Base-by-base conservation (phyloP, 345 rosid species). In the Conringia planisiliqua region DNA sequence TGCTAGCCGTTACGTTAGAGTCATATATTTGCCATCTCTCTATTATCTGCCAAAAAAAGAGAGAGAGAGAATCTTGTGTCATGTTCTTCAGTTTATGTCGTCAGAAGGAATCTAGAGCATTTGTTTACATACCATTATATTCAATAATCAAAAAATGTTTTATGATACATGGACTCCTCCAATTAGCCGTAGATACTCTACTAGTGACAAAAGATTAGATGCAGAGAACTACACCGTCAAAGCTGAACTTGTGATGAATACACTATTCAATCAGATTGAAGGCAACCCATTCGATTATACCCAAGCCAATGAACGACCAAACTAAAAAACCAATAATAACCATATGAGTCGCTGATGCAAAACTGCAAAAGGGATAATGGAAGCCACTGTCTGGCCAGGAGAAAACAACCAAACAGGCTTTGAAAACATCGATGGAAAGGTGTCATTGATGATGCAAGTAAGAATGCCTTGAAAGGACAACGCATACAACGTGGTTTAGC, bases 21-120 rank as follows among this genome's bases (percentile, higher is more conserved):
- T 75, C 73, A 14, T 68, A 48, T 68, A 39, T 60, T 68, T 67
- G 27, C 56, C 60, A 67, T 67, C 61, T 57, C 70, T 11, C 43
- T 62, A 24, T 63, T 63, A 42, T 44, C 60, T 47, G 42, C 58
- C 12, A 2, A 2, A 16, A 4, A 2, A 18, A 22, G 10, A 72
- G 13, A 65, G 16, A 74, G 66, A 35, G 72, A 66, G 33, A 74
- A 67, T 39, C 26, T 59, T 51, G 48, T 68, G 39, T 68, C 74
- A 50, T 61, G 48, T 75, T 68, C 46, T 59, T 75, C 38, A 14
- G 36, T 60, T 48, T 58, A 43, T 44, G 62, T 66, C 43, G 10
- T 48, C 73, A 27, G 40, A 47, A 46, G 71, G 46, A 30, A 33
- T 66, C 61, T 27, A 72, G 30, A 27, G 12, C 55, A 59, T 20